phyloP scores from a whole-genome alignment of 2,329 filamentous ascomycete species.

The Chaetothyriales sp. region DNA sequence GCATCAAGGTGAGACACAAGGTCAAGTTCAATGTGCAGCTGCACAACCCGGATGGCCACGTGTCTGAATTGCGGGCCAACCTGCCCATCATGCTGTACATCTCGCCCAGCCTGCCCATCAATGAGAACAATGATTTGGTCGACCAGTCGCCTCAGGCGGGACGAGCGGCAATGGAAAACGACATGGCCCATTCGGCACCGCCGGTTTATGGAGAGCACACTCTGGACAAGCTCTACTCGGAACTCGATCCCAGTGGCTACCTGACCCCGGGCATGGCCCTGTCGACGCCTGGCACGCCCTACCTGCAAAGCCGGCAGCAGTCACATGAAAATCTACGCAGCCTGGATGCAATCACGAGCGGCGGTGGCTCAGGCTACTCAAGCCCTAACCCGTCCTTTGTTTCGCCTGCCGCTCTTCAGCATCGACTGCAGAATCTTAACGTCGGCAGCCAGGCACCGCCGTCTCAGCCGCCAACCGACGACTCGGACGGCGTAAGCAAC shows the following conservation, averaged over 20 bases:
- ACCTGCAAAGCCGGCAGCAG: slow-evolving; percentile 54
- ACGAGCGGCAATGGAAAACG: slow-evolving; percentile 38
- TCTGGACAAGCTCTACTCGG: slow-evolving; percentile 80
- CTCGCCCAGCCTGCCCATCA: slow-evolving; percentile 79
- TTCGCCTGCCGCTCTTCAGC: slow-evolving; percentile 54
- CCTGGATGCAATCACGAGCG: slow-evolving; percentile 37
- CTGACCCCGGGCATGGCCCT: slow-evolving; percentile 54
- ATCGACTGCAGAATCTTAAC: slow-evolving; percentile 47
- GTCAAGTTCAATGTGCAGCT: slow-evolving; percentile 82
- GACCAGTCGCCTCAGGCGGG: slow-evolving; percentile 42
- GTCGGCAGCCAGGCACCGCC: slow-evolving; percentile 16
- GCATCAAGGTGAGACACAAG: slow-evolving; percentile 87
- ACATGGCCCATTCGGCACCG: slow-evolving; percentile 58
- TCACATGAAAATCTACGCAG: slow-evolving; percentile 68
- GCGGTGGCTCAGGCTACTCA: slow-evolving; percentile 14
- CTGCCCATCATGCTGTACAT: slow-evolving; percentile 89
- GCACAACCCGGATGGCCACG: slow-evolving; percentile 86
- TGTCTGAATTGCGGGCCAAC: slow-evolving; percentile 72
- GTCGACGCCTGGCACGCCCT: slow-evolving; percentile 67
- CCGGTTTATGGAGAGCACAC: slow-evolving; percentile 84
- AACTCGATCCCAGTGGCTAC: slow-evolving; percentile 68
- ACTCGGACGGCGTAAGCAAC: not conserved
- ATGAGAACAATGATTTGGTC: slow-evolving; percentile 71
- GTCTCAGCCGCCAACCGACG: not conserved
- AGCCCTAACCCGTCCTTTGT: slow-evolving; percentile 36